Conservation (phyloP, 257 asterid genomes). For the Penstemon newberryi region DNA sequence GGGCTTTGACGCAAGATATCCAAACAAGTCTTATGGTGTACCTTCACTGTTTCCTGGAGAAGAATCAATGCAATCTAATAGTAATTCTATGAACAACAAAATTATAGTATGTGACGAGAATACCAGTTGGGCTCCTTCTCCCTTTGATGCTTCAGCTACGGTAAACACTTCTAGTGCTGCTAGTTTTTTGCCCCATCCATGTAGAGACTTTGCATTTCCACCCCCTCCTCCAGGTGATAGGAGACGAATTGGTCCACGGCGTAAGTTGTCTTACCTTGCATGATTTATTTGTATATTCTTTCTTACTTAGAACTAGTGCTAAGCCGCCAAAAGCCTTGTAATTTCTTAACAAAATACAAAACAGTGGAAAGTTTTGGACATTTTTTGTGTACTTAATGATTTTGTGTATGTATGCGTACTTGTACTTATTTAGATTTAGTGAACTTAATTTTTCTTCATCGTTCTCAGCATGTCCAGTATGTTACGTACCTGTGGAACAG, state of each 20-base stretch:
- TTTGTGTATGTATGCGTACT: not conserved
- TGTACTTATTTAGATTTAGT: slow-evolving; percentile 6
- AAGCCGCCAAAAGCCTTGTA: not conserved
- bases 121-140: slow-evolving; percentile 41
- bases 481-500: slow-evolving; percentile 81
- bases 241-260: slow-evolving; percentile 89
- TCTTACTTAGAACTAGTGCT: slow-evolving; percentile 17
- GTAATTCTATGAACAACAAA: slow-evolving; percentile 30
- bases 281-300: slow-evolving; percentile 14
- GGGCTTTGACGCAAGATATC: slow-evolving; percentile 57
- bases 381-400: not conserved
- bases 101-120: slow-evolving; percentile 56
- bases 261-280: slow-evolving; percentile 53
- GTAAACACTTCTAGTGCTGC: slow-evolving; percentile 33
- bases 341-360: slow-evolving; percentile 21
- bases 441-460: slow-evolving; percentile 26
- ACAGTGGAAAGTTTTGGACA: slow-evolving; percentile 15
- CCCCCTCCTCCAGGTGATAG: slow-evolving; percentile 81
- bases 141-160: slow-evolving; percentile 41
- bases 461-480: slow-evolving; percentile 88
- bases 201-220: slow-evolving; percentile 71
- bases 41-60: slow-evolving; percentile 39
- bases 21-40: slow-evolving; percentile 45
- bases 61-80: slow-evolving; percentile 26
- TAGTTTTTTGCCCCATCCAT: slow-evolving; percentile 47